phyloP scores from a whole-genome alignment of 352 stramenopile genomes.

The Stramenopiles sp. region DNA sequence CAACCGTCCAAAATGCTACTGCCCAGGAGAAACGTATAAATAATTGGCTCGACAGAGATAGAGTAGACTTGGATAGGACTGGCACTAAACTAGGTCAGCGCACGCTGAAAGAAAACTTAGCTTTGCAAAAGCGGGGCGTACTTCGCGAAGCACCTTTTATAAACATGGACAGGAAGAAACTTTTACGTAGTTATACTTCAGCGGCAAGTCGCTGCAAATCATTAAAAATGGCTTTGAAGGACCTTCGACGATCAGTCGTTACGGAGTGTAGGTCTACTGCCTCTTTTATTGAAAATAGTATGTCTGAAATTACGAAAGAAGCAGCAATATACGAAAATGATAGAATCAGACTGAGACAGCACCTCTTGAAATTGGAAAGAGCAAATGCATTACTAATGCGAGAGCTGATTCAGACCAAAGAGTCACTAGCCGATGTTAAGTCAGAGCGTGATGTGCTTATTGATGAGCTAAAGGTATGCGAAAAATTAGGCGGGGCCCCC shows the following conservation, averaged over 20 bases:
- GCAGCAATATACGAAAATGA: background rate
- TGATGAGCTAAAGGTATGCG: background rate
- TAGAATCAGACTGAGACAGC: background rate
- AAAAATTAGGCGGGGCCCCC: background rate
- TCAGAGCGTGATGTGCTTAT: background rate
- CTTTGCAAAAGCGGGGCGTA: too few relatives aligned
- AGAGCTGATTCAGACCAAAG: background rate
- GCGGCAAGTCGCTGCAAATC: background rate
- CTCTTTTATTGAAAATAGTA: background rate
- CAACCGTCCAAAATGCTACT: background rate
- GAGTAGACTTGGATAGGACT: too few relatives aligned
- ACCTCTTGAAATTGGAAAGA: background rate
- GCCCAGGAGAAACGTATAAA: background rate
- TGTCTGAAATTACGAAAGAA: background rate
- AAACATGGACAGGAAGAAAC: background rate
- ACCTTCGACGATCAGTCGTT: background rate
- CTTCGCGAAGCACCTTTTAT: too few relatives aligned
- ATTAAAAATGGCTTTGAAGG: background rate
- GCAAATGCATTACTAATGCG: background rate
- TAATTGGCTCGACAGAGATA: too few relatives aligned
- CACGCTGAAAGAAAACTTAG: too few relatives aligned
- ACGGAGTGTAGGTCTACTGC: background rate
- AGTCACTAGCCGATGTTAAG: background rate
- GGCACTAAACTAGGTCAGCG: too few relatives aligned
- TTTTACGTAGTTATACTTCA: background rate